Evolutionary conservation across 148 eudicot genomes (phyloP).

Genomic region (Spergularia bocconei): DNA sequence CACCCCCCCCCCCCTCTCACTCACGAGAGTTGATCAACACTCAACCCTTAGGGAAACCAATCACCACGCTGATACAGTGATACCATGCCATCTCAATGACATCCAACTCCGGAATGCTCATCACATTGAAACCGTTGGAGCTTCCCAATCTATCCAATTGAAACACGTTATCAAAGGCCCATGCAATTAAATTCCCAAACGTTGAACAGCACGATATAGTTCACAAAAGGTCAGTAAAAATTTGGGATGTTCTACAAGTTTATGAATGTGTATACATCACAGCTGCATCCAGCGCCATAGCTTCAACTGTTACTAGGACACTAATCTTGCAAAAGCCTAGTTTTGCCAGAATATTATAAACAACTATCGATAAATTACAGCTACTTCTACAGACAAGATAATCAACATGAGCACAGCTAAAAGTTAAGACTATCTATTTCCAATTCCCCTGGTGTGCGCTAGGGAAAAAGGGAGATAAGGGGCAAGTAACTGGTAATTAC

Average conservation of each 20-base stretch:
- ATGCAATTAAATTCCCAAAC: too few relatives aligned
- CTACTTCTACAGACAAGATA: conserved; percentile 25
- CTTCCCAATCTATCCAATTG: too few relatives aligned
- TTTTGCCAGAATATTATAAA: conserved; percentile 22
- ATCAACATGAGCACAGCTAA: conserved; percentile 15
- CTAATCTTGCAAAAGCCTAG: conserved; percentile 18
- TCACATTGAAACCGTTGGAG: too few relatives aligned
- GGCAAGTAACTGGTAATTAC: conserved; percentile 4
- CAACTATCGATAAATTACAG: conserved; percentile 33
- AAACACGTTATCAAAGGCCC: too few relatives aligned
- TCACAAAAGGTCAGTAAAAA: conserved; percentile 11
- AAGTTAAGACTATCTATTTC: conserved; percentile 23
- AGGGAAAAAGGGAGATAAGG: neutral
- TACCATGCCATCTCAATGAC: too few relatives aligned
- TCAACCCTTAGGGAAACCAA: too few relatives aligned
- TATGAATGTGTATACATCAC: conserved; percentile 25
- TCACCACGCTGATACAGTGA: too few relatives aligned
- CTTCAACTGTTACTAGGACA: conserved; percentile 7
- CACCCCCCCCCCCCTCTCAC: too few relatives aligned
- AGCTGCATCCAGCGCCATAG: conserved; percentile 24
- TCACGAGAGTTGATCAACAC: too few relatives aligned
- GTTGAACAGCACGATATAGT: neutral
- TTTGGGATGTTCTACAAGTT: conserved; percentile 9
- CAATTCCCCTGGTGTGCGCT: neutral
- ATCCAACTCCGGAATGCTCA: too few relatives aligned